Evolutionary conservation across 495 filamentous ascomycete genomes (phyloP), one percentile per base, ranked within the genome.

Genomic region (Penicillium flavigenum): DNA sequence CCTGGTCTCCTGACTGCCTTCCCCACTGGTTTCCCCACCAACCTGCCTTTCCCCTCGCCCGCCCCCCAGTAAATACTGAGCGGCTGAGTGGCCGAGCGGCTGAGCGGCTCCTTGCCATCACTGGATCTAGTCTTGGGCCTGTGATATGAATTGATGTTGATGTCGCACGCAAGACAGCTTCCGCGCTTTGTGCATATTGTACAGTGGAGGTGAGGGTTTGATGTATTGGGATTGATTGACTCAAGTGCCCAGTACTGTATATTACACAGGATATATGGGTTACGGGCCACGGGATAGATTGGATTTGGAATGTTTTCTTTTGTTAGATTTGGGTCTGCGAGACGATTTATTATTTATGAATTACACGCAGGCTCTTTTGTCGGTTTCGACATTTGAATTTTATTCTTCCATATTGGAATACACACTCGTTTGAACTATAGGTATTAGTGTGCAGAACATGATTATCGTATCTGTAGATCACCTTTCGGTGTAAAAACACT

Each of bases 221-320:
- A 55, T 22, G 42, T 55, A 47, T 32, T 47, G 42, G 43, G 34
- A 47, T 38, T 55, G 42, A 34, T 22, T 36, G 31, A 52, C 36
- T 52, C 50, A 52, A 48, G 24, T 55, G 42, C 42, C 42, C 27
- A 14, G 29, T 47, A 55, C 42, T 47, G 43, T 55, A 47, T 26
- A 47, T 1, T 32, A 9, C 47, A 55, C 29, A 47, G 29, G 17
- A 3, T 26, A 44, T 45, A 47, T 47, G 42, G 42, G 52, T 10
- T 54, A 34, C 20, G 39, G 42, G 19, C 19, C 24, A 41, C 19
- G 36, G 50, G 46, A 55, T 32, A 55, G 19, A 46, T 38, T 34
- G 16, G 24, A 27, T 20, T 20, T 44, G 26, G 11, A 34, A 54
- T 34, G 41, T 16, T 19, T 32, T 45, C 19, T 19, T 31, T 44